phyloP scores from a whole-genome alignment of 2,329 filamentous ascomycete genomes.

The Pleurostoma richardsiae region DNA sequence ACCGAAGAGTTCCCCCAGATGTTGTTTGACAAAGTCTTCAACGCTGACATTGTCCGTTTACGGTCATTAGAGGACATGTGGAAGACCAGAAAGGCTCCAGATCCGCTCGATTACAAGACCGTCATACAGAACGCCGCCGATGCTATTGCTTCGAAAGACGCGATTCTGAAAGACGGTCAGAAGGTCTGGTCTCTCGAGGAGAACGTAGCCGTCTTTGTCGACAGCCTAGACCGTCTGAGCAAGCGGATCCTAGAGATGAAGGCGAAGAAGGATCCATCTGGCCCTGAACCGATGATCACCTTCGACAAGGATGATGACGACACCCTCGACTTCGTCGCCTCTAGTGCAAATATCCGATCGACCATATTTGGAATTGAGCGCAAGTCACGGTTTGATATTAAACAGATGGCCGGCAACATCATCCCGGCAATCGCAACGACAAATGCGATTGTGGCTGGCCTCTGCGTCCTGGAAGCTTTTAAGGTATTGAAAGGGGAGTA shows the following conservation, averaged over 20 bases:
- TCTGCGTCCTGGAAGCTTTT: constrained; percentile 89
- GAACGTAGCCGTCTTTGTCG: constrained; percentile 79
- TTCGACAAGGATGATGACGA: constrained; percentile 98
- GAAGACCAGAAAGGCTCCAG: constrained; percentile 74
- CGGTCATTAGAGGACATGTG: constrained; percentile 94
- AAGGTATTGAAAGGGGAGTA: constrained; percentile 78
- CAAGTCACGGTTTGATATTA: constrained; percentile 93
- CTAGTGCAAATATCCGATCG: constrained; percentile 85
- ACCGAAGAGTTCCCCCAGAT: constrained; percentile 70
- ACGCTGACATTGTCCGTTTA: constrained; percentile 75
- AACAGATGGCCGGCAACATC: constrained; percentile 99
- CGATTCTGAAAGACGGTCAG: constrained; percentile 63
- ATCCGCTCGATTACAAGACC: constrained; percentile 64
- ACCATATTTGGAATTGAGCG: constrained; percentile 82
- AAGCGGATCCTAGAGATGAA: constrained; percentile 65
- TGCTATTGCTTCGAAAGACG: constrained; percentile 45
- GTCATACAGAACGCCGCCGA: constrained; percentile 48
- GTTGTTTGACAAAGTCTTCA: constrained; percentile 92
- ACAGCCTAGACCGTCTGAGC: constrained; percentile 75
- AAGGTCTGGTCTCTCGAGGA: constrained; percentile 75
- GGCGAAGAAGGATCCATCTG: constrained; percentile 33
- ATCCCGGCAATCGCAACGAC: constrained; percentile 98
- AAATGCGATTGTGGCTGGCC: constrained; percentile 89
- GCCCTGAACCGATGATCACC: constrained; percentile 60
- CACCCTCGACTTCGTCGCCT: constrained; percentile 89